These are phyloP conservation scores for Hypoxylon sp. DNA, from an alignment of 2,329 filamentous ascomycete species.

Conservation along the genomic window DNA sequence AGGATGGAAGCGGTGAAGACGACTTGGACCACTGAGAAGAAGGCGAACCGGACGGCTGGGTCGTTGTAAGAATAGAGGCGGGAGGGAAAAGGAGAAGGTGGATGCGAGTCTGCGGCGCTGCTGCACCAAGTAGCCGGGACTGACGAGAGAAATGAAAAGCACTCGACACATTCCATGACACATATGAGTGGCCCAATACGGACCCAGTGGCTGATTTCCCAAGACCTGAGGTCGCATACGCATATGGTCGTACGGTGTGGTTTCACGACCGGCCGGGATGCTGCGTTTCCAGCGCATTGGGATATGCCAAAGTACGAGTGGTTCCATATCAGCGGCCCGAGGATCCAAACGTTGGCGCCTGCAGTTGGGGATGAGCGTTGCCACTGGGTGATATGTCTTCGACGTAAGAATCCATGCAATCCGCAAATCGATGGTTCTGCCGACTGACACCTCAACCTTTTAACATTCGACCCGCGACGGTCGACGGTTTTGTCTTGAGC, in stretches of 20 bases:
- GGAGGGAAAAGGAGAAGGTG: constrained; percentile 29
- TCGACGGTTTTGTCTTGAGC: background rate
- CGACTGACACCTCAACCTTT: constrained; percentile 29
- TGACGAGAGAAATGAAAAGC: constrained; percentile 33
- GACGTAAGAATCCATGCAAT: constrained; percentile 35
- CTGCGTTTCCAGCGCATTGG: constrained; percentile 48
- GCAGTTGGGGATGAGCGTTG: constrained; percentile 21
- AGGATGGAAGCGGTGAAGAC: constrained; percentile 38
- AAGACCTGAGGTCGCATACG: constrained; percentile 32
- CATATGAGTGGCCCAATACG: constrained; percentile 23
- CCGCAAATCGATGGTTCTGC: constrained; percentile 31
- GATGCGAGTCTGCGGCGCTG: constrained; percentile 41
- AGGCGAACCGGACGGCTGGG: constrained; percentile 38
- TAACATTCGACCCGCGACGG: constrained; percentile 17
- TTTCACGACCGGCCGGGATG: constrained; percentile 45
- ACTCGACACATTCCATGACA: constrained; percentile 32
- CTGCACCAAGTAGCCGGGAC: constrained; percentile 42
- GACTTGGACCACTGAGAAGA: constrained; percentile 29
- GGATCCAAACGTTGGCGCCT: constrained; percentile 40
- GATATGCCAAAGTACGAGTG: constrained; percentile 39
- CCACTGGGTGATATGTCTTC: constrained; percentile 28
- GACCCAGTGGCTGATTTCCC: constrained; percentile 36
- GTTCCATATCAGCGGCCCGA: constrained; percentile 42
- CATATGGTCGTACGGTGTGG: constrained; percentile 37
- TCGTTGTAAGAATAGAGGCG: constrained; percentile 29